phyloP scores from a whole-genome alignment of 1,139 yeast species.

The Pichia sp. region DNA sequence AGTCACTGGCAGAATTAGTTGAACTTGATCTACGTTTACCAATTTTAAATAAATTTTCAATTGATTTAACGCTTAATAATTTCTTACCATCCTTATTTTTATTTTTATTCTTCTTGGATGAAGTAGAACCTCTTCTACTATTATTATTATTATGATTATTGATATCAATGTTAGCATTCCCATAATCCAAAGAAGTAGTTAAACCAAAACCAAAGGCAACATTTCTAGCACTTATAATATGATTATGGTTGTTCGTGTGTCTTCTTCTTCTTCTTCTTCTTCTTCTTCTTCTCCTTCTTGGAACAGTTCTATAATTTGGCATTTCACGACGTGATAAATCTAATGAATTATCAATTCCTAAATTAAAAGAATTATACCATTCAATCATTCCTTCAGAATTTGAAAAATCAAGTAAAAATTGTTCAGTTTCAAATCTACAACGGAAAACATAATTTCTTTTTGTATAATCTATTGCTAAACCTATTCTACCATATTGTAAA shows the following conservation, averaged over 20 bases:
- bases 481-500: conserved; percentile 62
- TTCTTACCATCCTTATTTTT: background rate
- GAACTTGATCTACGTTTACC: background rate
- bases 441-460: conserved; percentile 56
- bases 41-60: conserved; percentile 3
- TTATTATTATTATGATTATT: background rate
- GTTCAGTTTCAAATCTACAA: conserved; percentile 62
- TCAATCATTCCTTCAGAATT: conserved; percentile 53
- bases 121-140: conserved; percentile 3
- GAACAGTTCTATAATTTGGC: conserved; percentile 69
- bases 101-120: background rate
- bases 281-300: conserved; percentile 52
- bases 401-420: conserved; percentile 52
- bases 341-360: conserved; percentile 60
- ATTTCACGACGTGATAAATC: conserved; percentile 54
- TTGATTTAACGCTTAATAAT: background rate
- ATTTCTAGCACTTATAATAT: background rate
- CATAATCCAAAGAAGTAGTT: background rate
- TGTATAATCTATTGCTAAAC: conserved; percentile 63
- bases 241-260: background rate
- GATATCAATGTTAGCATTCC: background rate
- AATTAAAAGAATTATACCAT: conserved; percentile 56
- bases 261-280: conserved; percentile 3
- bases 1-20: too few species aligned
- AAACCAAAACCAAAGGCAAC: conserved; percentile 6